Evolutionary conservation across 2,329 filamentous ascomycete genomes (phyloP), one percentile per base, ranked within the genome.

Genomic region (Endoconidiophora laricicola): DNA sequence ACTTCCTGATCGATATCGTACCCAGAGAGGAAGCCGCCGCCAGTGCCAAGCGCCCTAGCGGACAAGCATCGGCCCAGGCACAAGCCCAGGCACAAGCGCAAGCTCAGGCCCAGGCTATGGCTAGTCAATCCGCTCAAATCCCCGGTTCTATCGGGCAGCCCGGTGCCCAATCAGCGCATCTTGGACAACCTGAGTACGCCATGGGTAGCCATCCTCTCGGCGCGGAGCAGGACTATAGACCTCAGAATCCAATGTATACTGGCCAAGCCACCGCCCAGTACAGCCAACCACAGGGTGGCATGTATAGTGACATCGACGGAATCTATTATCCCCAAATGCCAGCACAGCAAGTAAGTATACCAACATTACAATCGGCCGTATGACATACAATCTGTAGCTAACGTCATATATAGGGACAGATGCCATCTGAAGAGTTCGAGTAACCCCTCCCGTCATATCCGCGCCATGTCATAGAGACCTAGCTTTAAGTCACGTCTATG

Each of bases 1-100:
- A 98, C 68, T 98, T 98, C 67, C 73, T 98, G 53, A 98, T 98
- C 63, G 91, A 98, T 62, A 98, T 98, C 55, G 91, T 98, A 4
- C 91, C 91, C 3, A 81, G 91, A 48, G 91, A 98, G 64, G 91
- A 98, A 65, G 87, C 90, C 36, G 76, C 84, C 7, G 79, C 83
- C 20, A 86, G 88, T 62, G 78, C 87, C 39, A 95, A 94, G 69
- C 74, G 88, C 56, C 72, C 79, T 41, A 69, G 71, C 41, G 69
- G 74, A 6, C 72, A 78, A 55, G 63, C 71, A 36, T 48, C 48
- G 14, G 63, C 60, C 23, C 47, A 52, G 12, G 41, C 40, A n/a
- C 39, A 44, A 38, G 16, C 41, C 12, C 48, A 49, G 18, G 26
- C 48, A 12, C 45, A 47, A 9, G 48, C 40, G 3, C 48, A 50